phyloP scores from a whole-genome alignment of 2,329 filamentous ascomycete genomes.

The Bipolaris zeicola region DNA sequence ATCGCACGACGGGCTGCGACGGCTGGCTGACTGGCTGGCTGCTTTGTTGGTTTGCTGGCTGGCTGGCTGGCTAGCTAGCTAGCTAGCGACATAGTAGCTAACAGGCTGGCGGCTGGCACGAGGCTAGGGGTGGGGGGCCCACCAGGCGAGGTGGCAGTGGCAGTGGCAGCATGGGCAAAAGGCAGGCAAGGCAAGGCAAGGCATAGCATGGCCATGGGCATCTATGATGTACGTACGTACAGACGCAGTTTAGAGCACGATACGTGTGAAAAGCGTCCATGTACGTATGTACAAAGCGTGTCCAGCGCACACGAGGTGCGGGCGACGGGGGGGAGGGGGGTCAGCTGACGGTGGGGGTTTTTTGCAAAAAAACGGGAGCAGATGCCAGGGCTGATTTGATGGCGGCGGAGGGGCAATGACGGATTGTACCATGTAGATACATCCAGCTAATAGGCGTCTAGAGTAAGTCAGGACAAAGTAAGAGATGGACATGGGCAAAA shows the following conservation, averaged over 20 bases:
- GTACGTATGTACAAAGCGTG: not conserved
- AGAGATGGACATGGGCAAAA: slow-evolving; percentile 15
- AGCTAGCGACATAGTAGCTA: too few relatives aligned
- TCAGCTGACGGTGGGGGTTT: slow-evolving; percentile 38
- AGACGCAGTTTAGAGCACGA: not conserved
- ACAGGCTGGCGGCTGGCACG: too few relatives aligned
- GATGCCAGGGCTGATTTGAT: slow-evolving; percentile 10
- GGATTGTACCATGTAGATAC: slow-evolving; percentile 5
- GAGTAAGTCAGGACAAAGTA: too few relatives aligned
- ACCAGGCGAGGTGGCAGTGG: slow-evolving; percentile 14
- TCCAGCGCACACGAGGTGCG: slow-evolving; percentile 27
- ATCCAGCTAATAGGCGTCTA: too few relatives aligned
- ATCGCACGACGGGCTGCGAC: slow-evolving; percentile 21
- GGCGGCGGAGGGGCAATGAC: slow-evolving; percentile 23
- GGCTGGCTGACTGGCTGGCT: slow-evolving; percentile 26
- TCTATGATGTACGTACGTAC: slow-evolving; percentile 17
- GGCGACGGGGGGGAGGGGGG: slow-evolving; percentile 9
- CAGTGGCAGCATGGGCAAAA: not conserved
- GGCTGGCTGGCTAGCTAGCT: too few relatives aligned
- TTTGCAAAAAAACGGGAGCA: too few relatives aligned
- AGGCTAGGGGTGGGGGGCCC: slow-evolving; percentile 13
- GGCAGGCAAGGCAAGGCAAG: not conserved
- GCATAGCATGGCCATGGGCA: slow-evolving; percentile 12
- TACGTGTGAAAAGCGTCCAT: not conserved
- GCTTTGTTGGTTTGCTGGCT: too few relatives aligned